Evolutionary conservation across 2,329 filamentous ascomycete genomes (phyloP).

Genomic region (Trichoderma sp.): DNA sequence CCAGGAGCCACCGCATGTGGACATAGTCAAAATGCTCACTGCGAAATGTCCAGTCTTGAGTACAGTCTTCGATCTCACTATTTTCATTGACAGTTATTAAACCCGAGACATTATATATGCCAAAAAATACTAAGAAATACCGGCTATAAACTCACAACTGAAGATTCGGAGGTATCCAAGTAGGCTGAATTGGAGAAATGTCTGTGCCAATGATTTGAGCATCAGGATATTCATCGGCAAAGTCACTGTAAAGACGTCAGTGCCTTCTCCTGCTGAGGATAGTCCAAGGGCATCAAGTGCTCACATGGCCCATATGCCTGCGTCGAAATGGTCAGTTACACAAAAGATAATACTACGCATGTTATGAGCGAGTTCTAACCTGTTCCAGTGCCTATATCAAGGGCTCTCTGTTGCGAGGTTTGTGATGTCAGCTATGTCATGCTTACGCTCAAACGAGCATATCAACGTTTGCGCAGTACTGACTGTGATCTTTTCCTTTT

Average conservation of each 20-base stretch:
- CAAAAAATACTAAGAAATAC: not conserved
- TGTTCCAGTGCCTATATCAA: slow-evolving; percentile 35
- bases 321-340: not conserved
- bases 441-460: not conserved
- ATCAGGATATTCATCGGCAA: slow-evolving; percentile 46
- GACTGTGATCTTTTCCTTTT: slow-evolving; percentile 20
- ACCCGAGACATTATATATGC: too few species aligned
- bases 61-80: slow-evolving; percentile 39
- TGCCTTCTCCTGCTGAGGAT: slow-evolving; percentile 46
- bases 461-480: not conserved
- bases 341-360: not conserved
- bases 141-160: slow-evolving; percentile 15
- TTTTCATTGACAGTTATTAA: not conserved
- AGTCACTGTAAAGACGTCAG: slow-evolving; percentile 56
- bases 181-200: slow-evolving; percentile 58
- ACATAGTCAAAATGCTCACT: slow-evolving; percentile 56
- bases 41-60: slow-evolving; percentile 35
- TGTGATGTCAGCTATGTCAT: not conserved
- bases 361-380: slow-evolving; percentile 14
- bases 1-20: slow-evolving; percentile 59
- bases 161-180: slow-evolving; percentile 43
- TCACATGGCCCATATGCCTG: slow-evolving; percentile 26
- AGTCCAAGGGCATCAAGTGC: slow-evolving; percentile 22
- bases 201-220: slow-evolving; percentile 54
- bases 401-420: slow-evolving; percentile 28